Percentiles rank a stretch among this genome's conserved stretches.
phyloP scores from a whole-genome alignment of 129 eudicot species.

The Calendula officinalis region DNA sequence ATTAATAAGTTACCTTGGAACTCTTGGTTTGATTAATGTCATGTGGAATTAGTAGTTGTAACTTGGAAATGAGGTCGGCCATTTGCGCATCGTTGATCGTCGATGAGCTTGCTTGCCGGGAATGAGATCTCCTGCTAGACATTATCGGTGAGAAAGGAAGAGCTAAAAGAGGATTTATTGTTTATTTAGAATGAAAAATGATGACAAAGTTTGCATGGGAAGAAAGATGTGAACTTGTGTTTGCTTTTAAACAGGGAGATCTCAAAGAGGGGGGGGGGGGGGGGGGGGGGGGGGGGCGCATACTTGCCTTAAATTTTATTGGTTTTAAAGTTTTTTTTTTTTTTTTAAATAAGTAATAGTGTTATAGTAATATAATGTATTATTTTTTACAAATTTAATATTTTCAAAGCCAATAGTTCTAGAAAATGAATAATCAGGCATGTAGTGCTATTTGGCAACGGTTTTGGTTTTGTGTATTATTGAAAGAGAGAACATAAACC shows the following conservation, averaged over 20 bases:
- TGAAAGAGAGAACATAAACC: too few relatives aligned
- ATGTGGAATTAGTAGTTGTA: slow-evolving; percentile 78
- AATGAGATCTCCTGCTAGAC: slow-evolving; percentile 95
- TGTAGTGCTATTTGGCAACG: too few relatives aligned
- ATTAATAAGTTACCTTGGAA: slow-evolving; percentile 53
- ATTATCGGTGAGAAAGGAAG: slow-evolving; percentile 32
- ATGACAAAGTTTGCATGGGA: slow-evolving; percentile 36
- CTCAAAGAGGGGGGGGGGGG: slow-evolving; percentile 11
- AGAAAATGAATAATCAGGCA: too few relatives aligned
- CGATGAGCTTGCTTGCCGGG: slow-evolving; percentile 56
- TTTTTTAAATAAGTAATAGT: too few relatives aligned
- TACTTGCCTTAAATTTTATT: slow-evolving; percentile 20
- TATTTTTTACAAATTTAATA: not conserved
- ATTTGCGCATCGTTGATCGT: slow-evolving; percentile 80
- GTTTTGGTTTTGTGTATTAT: too few relatives aligned
- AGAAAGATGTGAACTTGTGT: slow-evolving; percentile 23
- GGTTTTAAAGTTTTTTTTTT: not conserved
- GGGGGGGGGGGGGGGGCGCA: slow-evolving; percentile 16
- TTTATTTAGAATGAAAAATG: slow-evolving; percentile 20
- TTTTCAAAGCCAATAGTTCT: slow-evolving; percentile 10
- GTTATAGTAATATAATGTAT: not conserved
- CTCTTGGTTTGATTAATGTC: slow-evolving; percentile 54
- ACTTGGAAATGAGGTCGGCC: slow-evolving; percentile 78
- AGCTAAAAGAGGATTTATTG: not conserved
- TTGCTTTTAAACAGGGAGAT: slow-evolving; percentile 30